Conservation (phyloP, 2,329 filamentous ascomycete genomes). For the Tolypocladium amazonense region DNA sequence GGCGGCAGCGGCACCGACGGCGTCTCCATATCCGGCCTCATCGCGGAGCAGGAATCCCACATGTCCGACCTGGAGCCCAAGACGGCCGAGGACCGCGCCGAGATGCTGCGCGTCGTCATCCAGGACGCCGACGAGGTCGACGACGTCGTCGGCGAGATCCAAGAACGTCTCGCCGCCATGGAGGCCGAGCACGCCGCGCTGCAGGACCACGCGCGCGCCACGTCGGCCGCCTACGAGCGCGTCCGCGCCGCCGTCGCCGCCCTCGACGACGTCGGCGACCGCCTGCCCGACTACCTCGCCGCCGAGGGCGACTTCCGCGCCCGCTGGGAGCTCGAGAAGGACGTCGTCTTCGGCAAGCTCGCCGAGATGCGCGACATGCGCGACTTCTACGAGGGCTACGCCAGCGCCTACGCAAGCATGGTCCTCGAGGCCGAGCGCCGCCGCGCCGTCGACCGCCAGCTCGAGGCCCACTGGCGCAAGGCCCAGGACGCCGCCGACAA, state of each 20-base stretch:
- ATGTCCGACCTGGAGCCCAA: slow-evolving; percentile 53
- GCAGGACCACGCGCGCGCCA: slow-evolving; percentile 46
- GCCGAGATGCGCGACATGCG: slow-evolving; percentile 67
- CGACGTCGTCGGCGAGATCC: slow-evolving; percentile 60
- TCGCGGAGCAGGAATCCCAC: slow-evolving; percentile 44
- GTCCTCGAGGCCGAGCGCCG: slow-evolving; percentile 76
- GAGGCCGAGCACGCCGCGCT: slow-evolving; percentile 58
- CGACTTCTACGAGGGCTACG: slow-evolving; percentile 80
- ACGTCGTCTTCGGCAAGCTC: slow-evolving; percentile 57
- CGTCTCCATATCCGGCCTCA: slow-evolving; percentile 57
- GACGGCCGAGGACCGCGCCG: slow-evolving; percentile 61
- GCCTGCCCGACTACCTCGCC: slow-evolving; percentile 54
- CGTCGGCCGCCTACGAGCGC: slow-evolving; percentile 37
- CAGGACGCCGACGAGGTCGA: slow-evolving; percentile 59
- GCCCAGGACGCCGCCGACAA: slow-evolving; percentile 67
- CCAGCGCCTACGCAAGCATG: slow-evolving; percentile 72
- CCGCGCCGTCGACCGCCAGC: slow-evolving; percentile 59
- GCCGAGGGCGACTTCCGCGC: slow-evolving; percentile 53
- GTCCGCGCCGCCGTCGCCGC: slow-evolving; percentile 53
- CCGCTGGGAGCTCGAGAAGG: slow-evolving; percentile 66
- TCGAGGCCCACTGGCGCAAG: slow-evolving; percentile 64
- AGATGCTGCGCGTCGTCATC: slow-evolving; percentile 74
- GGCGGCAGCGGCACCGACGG: slow-evolving; percentile 20
- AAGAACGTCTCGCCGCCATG: slow-evolving; percentile 67
- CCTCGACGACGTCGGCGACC: slow-evolving; percentile 56